A percentile compares a stretch with the other conserved stretches of the same genome.
Conservation (phyloP, 1,284 basidiomycete genomes). For the Porogramme epimiltina region DNA sequence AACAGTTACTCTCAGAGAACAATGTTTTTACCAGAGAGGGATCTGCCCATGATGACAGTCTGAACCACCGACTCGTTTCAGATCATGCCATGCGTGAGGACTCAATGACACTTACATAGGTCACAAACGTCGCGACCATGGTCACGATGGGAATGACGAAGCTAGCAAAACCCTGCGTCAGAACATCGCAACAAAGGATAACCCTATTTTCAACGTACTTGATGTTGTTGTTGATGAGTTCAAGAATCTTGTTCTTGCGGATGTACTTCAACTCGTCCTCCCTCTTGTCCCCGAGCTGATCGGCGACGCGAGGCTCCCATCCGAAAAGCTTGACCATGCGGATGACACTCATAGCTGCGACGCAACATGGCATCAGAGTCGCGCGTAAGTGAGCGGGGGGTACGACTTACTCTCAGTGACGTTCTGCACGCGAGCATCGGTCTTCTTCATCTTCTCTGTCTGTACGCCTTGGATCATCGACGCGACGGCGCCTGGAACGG, state of each 20-base stretch:
- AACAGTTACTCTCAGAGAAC: too few species aligned
- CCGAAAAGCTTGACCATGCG: constrained; percentile 64
- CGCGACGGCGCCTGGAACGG: constrained; percentile 45
- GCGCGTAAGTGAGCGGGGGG: not conserved
- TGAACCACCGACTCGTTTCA: constrained; percentile 16
- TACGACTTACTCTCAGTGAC: constrained; percentile 46
- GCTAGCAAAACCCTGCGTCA: constrained; percentile 25
- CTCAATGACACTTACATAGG: constrained; percentile 40
- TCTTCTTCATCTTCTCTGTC: constrained; percentile 36
- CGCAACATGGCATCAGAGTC: not conserved
- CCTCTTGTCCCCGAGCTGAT: constrained; percentile 44
- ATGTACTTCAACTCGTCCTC: constrained; percentile 54
- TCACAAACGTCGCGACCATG: constrained; percentile 72
- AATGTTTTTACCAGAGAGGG: too few species aligned
- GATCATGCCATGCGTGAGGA: not conserved
- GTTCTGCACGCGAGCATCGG: constrained; percentile 48
- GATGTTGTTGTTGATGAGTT: constrained; percentile 36
- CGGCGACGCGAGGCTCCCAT: constrained; percentile 51
- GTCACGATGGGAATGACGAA: constrained; percentile 65
- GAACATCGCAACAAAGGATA: not conserved
- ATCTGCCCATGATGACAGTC: constrained; percentile 38
- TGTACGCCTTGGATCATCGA: constrained; percentile 25
- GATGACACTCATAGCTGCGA: constrained; percentile 37
- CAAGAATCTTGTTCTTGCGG: constrained; percentile 43
- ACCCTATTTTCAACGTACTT: constrained; percentile 27